These are phyloP conservation scores for Calonectria hongkongensis DNA, from an alignment of 2,329 filamentous ascomycete species.

Conservation along the genomic window DNA sequence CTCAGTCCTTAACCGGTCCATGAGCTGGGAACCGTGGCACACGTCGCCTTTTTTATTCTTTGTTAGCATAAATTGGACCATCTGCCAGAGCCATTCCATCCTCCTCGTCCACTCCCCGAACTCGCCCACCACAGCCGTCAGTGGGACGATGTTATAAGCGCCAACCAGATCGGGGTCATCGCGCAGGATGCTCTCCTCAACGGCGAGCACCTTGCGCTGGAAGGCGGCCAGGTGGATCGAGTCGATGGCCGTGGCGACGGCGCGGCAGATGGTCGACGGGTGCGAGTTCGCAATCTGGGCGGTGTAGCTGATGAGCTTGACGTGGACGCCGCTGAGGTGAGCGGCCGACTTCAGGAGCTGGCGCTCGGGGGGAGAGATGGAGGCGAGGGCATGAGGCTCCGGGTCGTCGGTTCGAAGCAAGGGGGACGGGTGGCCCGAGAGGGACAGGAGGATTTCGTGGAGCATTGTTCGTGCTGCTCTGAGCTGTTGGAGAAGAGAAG, in stretches of 20 bases:
- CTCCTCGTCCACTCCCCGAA: slow-evolving; percentile 91
- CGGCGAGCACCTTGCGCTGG: slow-evolving; percentile 87
- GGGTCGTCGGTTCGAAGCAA: slow-evolving; percentile 79
- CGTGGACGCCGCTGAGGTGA: slow-evolving; percentile 86
- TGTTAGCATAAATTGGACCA: slow-evolving; percentile 80
- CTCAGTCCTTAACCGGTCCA: slow-evolving; percentile 84
- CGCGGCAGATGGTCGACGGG: slow-evolving; percentile 88
- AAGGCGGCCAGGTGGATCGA: slow-evolving; percentile 86
- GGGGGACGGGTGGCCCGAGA: slow-evolving; percentile 94
- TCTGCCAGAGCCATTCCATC: slow-evolving; percentile 89
- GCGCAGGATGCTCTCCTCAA: slow-evolving; percentile 85
- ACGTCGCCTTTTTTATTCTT: slow-evolving; percentile 58
- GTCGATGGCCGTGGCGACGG: slow-evolving; percentile 86
- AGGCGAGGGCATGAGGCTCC: slow-evolving; percentile 66
- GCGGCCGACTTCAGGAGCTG: slow-evolving; percentile 87
- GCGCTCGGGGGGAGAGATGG: slow-evolving; percentile 85
- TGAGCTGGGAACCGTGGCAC: slow-evolving; percentile 82
- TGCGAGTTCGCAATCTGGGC: slow-evolving; percentile 81
- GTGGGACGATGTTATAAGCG: slow-evolving; percentile 93
- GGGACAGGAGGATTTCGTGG: slow-evolving; percentile 97
- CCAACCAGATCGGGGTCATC: slow-evolving; percentile 88
- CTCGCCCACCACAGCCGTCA: slow-evolving; percentile 88
- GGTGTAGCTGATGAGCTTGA: slow-evolving; percentile 80
- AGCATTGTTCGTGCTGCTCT: slow-evolving; percentile 78
- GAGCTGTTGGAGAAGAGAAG: slow-evolving; percentile 34